Conservation (phyloP, 2,329 filamentous ascomycete species). For the Neonectria coccinea region DNA sequence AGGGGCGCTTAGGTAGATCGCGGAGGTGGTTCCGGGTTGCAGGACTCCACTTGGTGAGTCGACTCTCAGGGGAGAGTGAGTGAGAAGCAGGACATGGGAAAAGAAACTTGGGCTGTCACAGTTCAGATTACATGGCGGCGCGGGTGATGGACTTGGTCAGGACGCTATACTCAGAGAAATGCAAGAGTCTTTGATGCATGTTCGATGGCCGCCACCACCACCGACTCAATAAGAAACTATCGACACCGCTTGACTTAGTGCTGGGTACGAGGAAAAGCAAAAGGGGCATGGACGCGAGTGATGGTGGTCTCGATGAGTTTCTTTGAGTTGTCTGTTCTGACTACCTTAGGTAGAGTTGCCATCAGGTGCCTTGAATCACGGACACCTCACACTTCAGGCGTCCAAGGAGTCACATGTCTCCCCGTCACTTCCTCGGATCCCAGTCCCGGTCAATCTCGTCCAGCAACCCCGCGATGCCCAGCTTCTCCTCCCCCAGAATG, state of each 20-base stretch:
- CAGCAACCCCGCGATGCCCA: slow-evolving; percentile 47
- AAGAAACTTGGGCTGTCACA: neutral
- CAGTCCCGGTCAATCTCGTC: slow-evolving; percentile 53
- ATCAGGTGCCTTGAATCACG: neutral
- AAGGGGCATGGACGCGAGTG: neutral
- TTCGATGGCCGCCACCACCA: neutral
- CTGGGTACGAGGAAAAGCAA: neutral
- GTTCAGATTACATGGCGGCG: neutral
- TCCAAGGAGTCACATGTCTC: neutral
- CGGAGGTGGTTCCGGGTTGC: neutral
- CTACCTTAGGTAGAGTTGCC: neutral
- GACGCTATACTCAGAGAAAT: neutral
- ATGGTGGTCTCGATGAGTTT: neutral
- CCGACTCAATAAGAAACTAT: slow-evolving; percentile 1
- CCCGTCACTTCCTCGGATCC: slow-evolving; percentile 48
- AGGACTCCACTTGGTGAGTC: neutral
- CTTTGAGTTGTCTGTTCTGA: neutral
- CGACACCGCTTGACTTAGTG: neutral
- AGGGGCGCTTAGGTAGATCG: neutral
- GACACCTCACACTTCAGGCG: neutral
- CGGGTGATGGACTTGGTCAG: neutral
- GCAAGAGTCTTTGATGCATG: neutral
- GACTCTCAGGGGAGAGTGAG: neutral
- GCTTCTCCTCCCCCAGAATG: slow-evolving; percentile 49
- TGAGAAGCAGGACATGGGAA: neutral